Evolutionary conservation across 345 rosid genomes (phyloP).

Genomic region (Boechera retrofracta): DNA sequence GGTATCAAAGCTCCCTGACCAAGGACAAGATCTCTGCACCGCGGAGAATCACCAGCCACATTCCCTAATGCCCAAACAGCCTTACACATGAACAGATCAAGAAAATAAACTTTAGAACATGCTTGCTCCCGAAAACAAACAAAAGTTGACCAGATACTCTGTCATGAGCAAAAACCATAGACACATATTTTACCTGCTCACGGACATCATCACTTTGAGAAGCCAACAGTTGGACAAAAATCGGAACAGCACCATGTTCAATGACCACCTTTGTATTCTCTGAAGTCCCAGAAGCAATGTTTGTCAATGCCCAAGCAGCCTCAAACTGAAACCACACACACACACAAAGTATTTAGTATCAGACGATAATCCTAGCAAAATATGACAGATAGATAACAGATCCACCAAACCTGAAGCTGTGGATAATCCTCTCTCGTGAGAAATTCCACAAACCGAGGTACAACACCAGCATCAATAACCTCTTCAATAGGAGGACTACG

Average conservation of each 20-base stretch:
- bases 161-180: not conserved
- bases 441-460: constrained; percentile 85
- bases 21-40: constrained; percentile 49
- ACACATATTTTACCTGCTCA: constrained; percentile 67
- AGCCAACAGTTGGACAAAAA: constrained; percentile 66
- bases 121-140: not conserved
- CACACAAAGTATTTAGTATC: not conserved
- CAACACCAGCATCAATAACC: constrained; percentile 80
- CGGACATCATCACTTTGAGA: constrained; percentile 86
- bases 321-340: constrained; percentile 60
- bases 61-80: constrained; percentile 51
- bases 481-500: constrained; percentile 90
- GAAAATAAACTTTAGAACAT: not conserved
- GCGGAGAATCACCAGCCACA: constrained; percentile 51
- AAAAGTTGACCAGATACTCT: not conserved
- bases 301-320: constrained; percentile 92
- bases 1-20: constrained; percentile 46
- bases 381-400: not conserved
- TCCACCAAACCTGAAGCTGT: constrained; percentile 69
- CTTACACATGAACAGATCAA: constrained; percentile 20
- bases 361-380: not conserved
- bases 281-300: constrained; percentile 89
- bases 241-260: constrained; percentile 81
- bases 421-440: constrained; percentile 82
- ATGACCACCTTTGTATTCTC: constrained; percentile 82